Evolutionary conservation across 495 filamentous ascomycete species (phyloP).

Genomic region (Xylaria nigripes): DNA sequence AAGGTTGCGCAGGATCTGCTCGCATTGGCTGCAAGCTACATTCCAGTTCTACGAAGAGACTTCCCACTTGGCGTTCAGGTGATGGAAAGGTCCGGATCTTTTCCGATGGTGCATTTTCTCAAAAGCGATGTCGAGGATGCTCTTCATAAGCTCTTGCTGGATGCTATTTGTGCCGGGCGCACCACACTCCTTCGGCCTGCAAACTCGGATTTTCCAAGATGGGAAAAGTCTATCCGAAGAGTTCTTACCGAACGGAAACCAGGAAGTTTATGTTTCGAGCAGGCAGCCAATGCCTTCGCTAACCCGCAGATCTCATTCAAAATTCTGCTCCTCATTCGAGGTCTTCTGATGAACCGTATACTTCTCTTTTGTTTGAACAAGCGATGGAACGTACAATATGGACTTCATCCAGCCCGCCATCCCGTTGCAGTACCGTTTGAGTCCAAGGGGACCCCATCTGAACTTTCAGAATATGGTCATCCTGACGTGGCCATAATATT

Average conservation of each 20-base stretch:
- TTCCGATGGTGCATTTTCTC: constrained; percentile 36
- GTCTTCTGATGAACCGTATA: constrained; percentile 32
- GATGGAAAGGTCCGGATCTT: constrained; percentile 20
- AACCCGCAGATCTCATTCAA: constrained; percentile 26
- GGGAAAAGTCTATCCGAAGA: constrained; percentile 19
- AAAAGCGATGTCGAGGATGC: constrained; percentile 29
- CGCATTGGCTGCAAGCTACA: constrained; percentile 26
- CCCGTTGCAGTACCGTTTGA: constrained; percentile 44
- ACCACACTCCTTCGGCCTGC: constrained; percentile 22
- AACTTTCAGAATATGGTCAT: constrained; percentile 45
- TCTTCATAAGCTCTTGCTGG: constrained; percentile 23
- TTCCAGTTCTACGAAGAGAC: constrained; percentile 22
- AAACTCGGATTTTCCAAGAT: constrained; percentile 4
- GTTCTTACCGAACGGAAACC: constrained; percentile 23
- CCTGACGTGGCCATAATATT: constrained; percentile 49
- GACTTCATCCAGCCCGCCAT: constrained; percentile 32
- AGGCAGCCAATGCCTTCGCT: constrained; percentile 21
- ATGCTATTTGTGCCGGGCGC: constrained; percentile 22
- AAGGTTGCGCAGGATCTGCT: constrained; percentile 36
- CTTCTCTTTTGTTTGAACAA: constrained; percentile 33
- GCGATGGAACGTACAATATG: constrained; percentile 40
- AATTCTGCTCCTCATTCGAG: constrained; percentile 34
- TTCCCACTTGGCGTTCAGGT: background rate
- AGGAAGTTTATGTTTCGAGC: constrained; percentile 8
- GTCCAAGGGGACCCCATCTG: constrained; percentile 45